A percentile compares a stretch with the other conserved stretches of the same genome.
Evolutionary conservation across 2,329 filamentous ascomycete genomes (phyloP).

Genomic region (Alternaria sp.): DNA sequence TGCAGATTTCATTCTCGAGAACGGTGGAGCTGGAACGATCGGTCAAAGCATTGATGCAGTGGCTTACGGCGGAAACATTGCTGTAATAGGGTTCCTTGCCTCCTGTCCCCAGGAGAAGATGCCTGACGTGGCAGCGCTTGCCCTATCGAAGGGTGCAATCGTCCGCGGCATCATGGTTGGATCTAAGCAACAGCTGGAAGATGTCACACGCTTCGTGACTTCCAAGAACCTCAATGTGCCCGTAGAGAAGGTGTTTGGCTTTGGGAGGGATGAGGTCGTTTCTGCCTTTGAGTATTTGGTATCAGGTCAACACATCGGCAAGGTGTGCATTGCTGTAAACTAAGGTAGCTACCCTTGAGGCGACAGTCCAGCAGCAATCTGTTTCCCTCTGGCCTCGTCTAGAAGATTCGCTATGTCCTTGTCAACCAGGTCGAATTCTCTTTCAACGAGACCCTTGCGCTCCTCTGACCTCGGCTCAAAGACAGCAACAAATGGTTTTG

Average conservation of each 20-base stretch:
- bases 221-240: conserved; percentile 33
- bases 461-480: neutral
- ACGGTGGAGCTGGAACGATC: conserved; percentile 47
- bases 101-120: conserved; percentile 33
- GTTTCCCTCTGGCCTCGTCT: neutral
- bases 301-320: conserved; percentile 42
- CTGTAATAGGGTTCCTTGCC: conserved; percentile 53
- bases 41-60: conserved; percentile 55
- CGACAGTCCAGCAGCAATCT: neutral
- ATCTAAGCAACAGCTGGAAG: conserved; percentile 58
- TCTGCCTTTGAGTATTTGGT: conserved; percentile 43
- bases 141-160: conserved; percentile 38
- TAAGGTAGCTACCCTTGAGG: neutral
- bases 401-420: neutral
- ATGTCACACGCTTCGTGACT: conserved; percentile 42
- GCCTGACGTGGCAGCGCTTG: conserved; percentile 40
- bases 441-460: neutral
- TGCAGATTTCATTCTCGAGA: conserved; percentile 53
- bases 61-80: conserved; percentile 54
- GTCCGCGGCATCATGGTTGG: conserved; percentile 64
- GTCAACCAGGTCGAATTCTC: neutral
- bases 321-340: conserved; percentile 20
- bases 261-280: conserved; percentile 39
- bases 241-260: conserved; percentile 42
- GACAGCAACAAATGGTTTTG: conserved; percentile 24